Evolutionary conservation across 345 rosid species (phyloP).

Genomic region (Hirschfeldia incana): DNA sequence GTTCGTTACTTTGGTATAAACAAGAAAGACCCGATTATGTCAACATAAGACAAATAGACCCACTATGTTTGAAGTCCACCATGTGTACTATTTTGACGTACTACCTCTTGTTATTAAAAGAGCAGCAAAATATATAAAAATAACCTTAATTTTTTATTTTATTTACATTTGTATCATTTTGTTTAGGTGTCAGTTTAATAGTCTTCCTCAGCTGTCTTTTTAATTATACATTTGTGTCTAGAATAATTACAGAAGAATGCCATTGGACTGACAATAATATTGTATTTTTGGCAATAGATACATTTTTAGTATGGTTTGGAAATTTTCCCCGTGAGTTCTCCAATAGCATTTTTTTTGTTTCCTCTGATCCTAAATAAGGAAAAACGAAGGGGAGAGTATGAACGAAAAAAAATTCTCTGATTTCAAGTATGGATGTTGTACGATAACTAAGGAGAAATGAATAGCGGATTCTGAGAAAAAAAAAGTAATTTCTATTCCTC

Average conservation of each 20-base stretch:
- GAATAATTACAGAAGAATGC: background rate
- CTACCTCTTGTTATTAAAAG: no score
- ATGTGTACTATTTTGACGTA: no score
- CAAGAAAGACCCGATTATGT: background rate
- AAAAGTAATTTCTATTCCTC: slow-evolving; percentile 44
- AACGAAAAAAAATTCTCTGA: no score
- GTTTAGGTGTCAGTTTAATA: background rate
- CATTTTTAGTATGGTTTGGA: background rate
- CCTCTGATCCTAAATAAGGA: no score
- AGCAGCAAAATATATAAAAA: background rate
- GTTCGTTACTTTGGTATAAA: background rate
- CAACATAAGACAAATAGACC: no score
- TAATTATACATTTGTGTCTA: no score
- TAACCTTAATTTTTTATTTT: no score
- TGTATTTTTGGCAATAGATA: background rate
- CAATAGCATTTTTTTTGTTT: no score
- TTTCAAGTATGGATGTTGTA: no score
- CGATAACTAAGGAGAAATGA: no score
- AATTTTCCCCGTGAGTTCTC: background rate
- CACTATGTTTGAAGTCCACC: no score
- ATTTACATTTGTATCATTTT: background rate
- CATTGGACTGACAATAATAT: background rate
- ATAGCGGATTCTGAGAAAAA: background rate
- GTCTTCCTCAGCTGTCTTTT: background rate
- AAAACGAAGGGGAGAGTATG: no score